Conservation (phyloP, 805 yeast species). For the Nematodospora valgi region DNA sequence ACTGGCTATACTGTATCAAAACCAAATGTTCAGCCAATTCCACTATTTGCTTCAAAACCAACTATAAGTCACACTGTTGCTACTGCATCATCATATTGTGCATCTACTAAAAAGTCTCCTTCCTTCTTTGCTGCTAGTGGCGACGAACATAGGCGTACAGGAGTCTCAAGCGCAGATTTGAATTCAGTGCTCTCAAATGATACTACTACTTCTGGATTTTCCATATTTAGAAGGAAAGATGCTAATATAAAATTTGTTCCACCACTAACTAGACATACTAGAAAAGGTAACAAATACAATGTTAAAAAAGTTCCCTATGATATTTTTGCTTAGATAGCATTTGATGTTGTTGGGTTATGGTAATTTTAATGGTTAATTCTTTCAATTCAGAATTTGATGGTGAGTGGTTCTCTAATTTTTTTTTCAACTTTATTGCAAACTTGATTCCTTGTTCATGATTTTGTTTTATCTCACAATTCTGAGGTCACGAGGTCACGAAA, state of each 20-base stretch:
- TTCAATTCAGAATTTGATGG: too few relatives aligned
- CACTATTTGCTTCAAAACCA: neutral
- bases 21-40: neutral
- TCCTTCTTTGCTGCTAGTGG: constrained; percentile 5
- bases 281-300: constrained; percentile 21
- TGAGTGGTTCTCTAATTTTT: neutral
- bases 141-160: constrained; percentile 1
- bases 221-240: constrained; percentile 15
- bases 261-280: constrained; percentile 8
- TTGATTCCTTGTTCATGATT: neutral
- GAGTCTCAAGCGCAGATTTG: constrained; percentile 5
- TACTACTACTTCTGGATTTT: constrained; percentile 20
- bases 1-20: neutral
- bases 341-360: neutral
- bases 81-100: neutral
- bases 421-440: too few relatives aligned
- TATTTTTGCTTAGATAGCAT: constrained; percentile 10
- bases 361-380: neutral
- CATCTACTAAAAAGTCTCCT: neutral
- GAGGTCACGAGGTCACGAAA: neutral
- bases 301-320: constrained; percentile 23
- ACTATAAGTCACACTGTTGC: neutral
- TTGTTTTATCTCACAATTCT: neutral
- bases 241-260: constrained; percentile 6
- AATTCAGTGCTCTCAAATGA: constrained; percentile 17